Evolutionary conservation across 2,329 filamentous ascomycete species (phyloP), one percentile per base, ranked within the genome.

Genomic region (Neonectria sp.): DNA sequence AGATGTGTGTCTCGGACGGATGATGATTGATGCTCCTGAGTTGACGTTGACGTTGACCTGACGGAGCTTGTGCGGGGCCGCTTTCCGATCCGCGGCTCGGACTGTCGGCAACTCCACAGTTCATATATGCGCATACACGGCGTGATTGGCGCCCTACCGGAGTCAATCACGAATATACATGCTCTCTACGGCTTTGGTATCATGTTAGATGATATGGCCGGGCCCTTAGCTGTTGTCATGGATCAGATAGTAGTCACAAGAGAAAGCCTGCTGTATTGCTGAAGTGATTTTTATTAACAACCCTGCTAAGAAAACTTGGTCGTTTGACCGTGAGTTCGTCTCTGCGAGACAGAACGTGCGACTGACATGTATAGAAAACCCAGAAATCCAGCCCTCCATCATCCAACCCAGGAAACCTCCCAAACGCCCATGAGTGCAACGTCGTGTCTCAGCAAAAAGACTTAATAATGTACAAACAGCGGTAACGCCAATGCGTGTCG

Each of bases 31-130:
- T 75, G 64, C 73, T 72, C 55, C 17, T 55, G 52, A 48, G 43
- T 59, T 68, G 66, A 68, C 56, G 63, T 60, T 57, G 64, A 64
- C 48, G 61, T 60, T 59, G 62, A 63, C 48, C 27, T 64, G 46
- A 65, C 51, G 55, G 61, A 75, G 68, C 67, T 61, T 66, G 63
- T 75, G 74, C 74, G 73, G 74, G 74, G 74, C 73, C 70, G 66
- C 59, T 60, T 65, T 60, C 61, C 71, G 71, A 75, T 72, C 71
- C 53, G 62, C 72, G 59, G 58, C 56, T 59, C 51, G 51, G 51
- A 24, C 31, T 35, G 15, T 49, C 48, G 73, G 57, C 65, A 65
- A 58, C 72, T 69, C 72, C 72, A 68, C 72, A 73, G 35, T 17
- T 17, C 5, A 37, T 40, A 35, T 9, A 40, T 17, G 37, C 37